Conservation (phyloP, 768 basidiomycete genomes). For the Termitomyces sp. region DNA sequence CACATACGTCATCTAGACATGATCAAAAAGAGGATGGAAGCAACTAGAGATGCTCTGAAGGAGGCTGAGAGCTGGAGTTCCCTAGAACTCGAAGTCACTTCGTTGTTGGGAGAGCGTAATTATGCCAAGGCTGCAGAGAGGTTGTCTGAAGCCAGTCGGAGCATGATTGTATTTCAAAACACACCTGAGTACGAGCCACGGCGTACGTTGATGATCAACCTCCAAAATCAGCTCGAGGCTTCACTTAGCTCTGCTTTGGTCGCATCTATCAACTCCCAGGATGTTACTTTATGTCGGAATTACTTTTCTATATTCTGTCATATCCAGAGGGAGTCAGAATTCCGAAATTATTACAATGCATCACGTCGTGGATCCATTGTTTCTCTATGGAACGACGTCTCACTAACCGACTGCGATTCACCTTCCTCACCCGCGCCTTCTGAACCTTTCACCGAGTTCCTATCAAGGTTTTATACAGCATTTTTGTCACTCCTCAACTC, state of each 20-base stretch:
- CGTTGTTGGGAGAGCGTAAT: conserved; percentile 70
- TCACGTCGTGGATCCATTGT: conserved; percentile 65
- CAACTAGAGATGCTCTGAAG: conserved; percentile 79
- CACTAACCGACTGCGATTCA: conserved; percentile 48
- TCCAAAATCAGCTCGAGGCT: conserved; percentile 95
- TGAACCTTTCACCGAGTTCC: conserved; percentile 58
- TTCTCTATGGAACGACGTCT: conserved; percentile 61
- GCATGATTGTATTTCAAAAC: conserved; percentile 91
- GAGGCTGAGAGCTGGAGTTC: conserved; percentile 98
- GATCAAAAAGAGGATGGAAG: conserved; percentile 84
- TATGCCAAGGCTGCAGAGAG: conserved; percentile 91
- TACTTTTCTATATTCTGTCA: conserved; percentile 86
- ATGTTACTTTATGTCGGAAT: conserved; percentile 65
- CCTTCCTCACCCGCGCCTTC: conserved; percentile 13
- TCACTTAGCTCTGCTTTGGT: conserved; percentile 87
- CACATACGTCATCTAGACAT: conserved; percentile 77
- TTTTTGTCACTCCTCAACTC: conserved; percentile 61
- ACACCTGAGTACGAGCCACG: conserved; percentile 88
- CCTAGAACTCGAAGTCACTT: conserved; percentile 86
- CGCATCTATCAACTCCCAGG: conserved; percentile 76
- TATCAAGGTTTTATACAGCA: conserved; percentile 67
- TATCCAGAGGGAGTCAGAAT: conserved; percentile 91
- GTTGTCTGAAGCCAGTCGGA: conserved; percentile 81
- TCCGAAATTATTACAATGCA: conserved; percentile 91
- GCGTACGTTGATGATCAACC: conserved; percentile 78